Evolutionary conservation across 345 rosid genomes (phyloP), one percentile per base, ranked within the genome.

Genomic region (Cardamine chenopodiifolia): DNA sequence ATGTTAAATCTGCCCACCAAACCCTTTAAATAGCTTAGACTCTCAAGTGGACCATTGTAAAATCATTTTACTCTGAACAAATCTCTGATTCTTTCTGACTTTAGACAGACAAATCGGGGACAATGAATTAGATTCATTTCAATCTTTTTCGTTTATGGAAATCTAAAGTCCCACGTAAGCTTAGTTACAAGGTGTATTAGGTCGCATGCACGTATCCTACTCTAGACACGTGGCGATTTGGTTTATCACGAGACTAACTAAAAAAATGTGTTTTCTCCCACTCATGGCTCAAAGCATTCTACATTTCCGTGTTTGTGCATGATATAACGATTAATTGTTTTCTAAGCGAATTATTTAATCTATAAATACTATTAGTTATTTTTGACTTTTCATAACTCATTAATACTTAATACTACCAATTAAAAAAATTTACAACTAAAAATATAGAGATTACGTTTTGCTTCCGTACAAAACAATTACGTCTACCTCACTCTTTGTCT

Each of bases 31-130:
- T 15, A 26, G 49, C 26, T 39, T 22, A 77, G 68, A 70, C 23
- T 39, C 55, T 71, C 28, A 58, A 20, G 73, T 77, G 81, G 81
- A 59, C 77, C 73, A 78, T 59, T 65, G 67, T 10, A 39, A 64
- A 63, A 8, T 18, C 52, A 60, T 60, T 49, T 40, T 29, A 70
- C 60, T 54, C 66, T 58, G 28, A 25, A 28, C 69, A 39, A 70
- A 58, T 52, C 69, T 58, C 67, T 39, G 73, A 78, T 62, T 59
- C 75, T 47, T 49, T 61, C 75, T 61, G 70, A 62, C 35, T 29
- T 29, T 49, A 31, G 81, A 78, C 77, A 78, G 77, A 78, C 77
- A 66, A 39, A 66, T 65, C 69, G n/a, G 35, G 32, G 55, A 65
- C 73, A 78, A 13, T 58, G 68, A 49, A 42, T 47, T 26, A 71